Conservation (phyloP, 257 asterid genomes). For the Paulownia fortunei region DNA sequence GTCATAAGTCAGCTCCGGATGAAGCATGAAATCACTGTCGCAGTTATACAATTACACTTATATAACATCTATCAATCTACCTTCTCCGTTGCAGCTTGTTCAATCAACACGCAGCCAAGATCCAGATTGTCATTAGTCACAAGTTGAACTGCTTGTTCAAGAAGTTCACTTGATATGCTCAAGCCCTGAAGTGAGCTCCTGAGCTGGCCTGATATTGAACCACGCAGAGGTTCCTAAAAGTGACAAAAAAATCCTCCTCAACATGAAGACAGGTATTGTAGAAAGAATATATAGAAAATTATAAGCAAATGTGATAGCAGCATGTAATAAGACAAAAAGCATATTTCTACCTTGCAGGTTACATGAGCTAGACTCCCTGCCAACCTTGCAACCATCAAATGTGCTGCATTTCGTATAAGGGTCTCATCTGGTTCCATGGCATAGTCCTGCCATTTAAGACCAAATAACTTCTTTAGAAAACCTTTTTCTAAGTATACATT, state of each 20-base stretch:
- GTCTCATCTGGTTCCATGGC: constrained; percentile 98
- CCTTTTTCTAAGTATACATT: background rate
- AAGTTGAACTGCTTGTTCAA: constrained; percentile 84
- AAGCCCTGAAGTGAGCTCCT: constrained; percentile 78
- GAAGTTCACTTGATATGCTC: constrained; percentile 59
- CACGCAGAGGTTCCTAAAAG: constrained; percentile 87
- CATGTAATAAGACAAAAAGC: constrained; percentile 5
- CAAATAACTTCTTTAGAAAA: constrained; percentile 10
- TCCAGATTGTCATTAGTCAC: constrained; percentile 97
- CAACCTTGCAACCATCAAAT: constrained; percentile 97
- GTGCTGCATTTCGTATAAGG: constrained; percentile 89
- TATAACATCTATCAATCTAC: constrained; percentile 42
- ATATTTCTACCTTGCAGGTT: constrained; percentile 86
- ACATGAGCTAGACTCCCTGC: constrained; percentile 99
- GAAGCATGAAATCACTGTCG: constrained; percentile 5
- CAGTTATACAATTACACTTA: background rate
- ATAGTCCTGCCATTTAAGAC: constrained; percentile 70
- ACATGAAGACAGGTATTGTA: constrained; percentile 12
- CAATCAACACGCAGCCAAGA: constrained; percentile 97
- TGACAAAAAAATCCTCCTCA: constrained; percentile 14
- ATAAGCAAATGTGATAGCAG: background rate
- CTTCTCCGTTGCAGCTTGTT: constrained; percentile 99
- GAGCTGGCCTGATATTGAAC: constrained; percentile 82
- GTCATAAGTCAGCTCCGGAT: constrained; percentile 9
- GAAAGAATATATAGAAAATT: background rate